Base-by-base conservation (phyloP, 2,329 filamentous ascomycete species). In the Phyllosticta capitalensis region DNA sequence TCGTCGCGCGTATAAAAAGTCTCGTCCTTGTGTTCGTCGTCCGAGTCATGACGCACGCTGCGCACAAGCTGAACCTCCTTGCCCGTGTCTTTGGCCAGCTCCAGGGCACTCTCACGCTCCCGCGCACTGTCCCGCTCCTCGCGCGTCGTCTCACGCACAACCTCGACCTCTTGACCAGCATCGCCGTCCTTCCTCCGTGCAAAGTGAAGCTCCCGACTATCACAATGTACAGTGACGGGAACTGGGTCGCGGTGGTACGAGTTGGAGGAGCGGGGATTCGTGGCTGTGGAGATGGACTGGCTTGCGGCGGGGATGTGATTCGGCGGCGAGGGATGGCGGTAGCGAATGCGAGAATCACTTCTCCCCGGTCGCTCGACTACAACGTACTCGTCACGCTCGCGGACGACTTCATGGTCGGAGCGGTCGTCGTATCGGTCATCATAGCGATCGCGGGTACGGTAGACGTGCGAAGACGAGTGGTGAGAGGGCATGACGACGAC, bases 371-470 rank as follows among this genome's bases (percentile, higher is more conserved):
- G 52, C 20, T 59, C 57, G 38, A 59, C 52, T 24, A 55, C 57
- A 17, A 59, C 52, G 14, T 55, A 54, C 24, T 59, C 57, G 57
- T 59, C 57, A 24, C 50, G 38, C 26, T 54, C 53, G 52, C 48
- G 48, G 56, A 30, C 30, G 30, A 17, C 10, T 30, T 28, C 54
- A 17, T 30, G 56, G 49, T 30, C 51, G 20, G 48, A 24, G 51
- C 33, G 21, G 21, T 14, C 22, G 55, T 58, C 51, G 38, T 58
- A 50, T 50, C 45, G 57, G 52, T 59, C 54, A 45, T 55, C 50
- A 10, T 55, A 33, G 33, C 56, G 51, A 22, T 49, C 33, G 52
- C 28, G 24, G 28, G 38, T 30, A 38, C 52, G 57, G 52, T 59
- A 52, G 26, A 26, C 26, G 9, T 51, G 30, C 30, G 49, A 51